These are phyloP conservation scores for Elaeagnus macrophylla DNA, from an alignment of 306 rosid genomes.

Conservation along the genomic window DNA sequence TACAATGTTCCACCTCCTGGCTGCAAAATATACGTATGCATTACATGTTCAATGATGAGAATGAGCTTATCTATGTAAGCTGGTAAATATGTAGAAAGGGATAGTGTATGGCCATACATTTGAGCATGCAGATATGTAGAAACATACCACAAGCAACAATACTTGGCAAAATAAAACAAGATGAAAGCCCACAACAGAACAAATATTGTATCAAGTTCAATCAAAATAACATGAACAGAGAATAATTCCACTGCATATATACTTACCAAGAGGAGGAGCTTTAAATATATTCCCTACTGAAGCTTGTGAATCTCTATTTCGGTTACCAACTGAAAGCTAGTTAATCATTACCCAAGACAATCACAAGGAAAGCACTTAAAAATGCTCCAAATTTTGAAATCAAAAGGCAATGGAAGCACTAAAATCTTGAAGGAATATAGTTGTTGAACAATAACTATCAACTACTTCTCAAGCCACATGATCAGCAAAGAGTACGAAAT, in stretches of 20 bases:
- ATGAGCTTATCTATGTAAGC: no score
- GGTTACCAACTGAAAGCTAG: slow-evolving; percentile 15
- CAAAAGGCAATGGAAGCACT: slow-evolving; percentile 21
- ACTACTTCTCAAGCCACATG: slow-evolving; percentile 32
- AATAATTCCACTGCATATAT: slow-evolving; percentile 7
- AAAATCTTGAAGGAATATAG: slow-evolving; percentile 29
- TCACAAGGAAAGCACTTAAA: slow-evolving; percentile 48
- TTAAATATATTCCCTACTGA: slow-evolving; percentile 50
- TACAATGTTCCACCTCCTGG: not conserved
- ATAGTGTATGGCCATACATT: no score
- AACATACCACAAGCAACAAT: not conserved
- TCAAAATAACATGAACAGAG: not conserved
- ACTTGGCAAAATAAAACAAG: not conserved
- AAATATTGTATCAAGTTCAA: not conserved
- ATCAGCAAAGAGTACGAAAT: slow-evolving; percentile 45
- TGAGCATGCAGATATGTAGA: no score
- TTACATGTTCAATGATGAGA: no score
- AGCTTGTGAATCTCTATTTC: slow-evolving; percentile 48
- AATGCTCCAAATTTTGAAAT: slow-evolving; percentile 42
- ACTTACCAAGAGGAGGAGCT: slow-evolving; percentile 73
- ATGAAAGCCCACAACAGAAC: not conserved
- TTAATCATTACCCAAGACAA: slow-evolving; percentile 37
- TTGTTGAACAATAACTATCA: slow-evolving; percentile 27
- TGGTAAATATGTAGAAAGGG: no score
- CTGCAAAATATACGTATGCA: no score